Percentiles rank a stretch among this genome's conserved stretches.
These are phyloP conservation scores for Cylindrodendrum hubeiense DNA, from an alignment of 2,329 filamentous ascomycete genomes.

Conservation along the genomic window DNA sequence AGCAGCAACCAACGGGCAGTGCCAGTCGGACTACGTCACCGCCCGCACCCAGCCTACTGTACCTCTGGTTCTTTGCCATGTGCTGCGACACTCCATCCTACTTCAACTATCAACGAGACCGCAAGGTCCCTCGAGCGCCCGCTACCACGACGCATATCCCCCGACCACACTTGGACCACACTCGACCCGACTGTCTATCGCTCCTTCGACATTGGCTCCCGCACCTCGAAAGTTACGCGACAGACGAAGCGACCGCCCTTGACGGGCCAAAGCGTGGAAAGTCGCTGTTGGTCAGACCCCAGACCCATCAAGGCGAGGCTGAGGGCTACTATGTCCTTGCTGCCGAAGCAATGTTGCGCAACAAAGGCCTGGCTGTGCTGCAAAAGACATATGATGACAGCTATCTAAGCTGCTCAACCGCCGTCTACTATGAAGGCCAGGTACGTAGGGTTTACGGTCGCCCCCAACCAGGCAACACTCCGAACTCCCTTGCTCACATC, in stretches of 20 bases:
- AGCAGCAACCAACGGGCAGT: constrained; percentile 28
- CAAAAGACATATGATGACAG: constrained; percentile 99
- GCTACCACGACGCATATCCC: constrained; percentile 7
- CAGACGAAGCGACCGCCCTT: constrained; percentile 5
- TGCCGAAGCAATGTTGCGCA: constrained; percentile 63
- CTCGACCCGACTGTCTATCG: background rate
- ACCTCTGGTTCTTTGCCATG: constrained; percentile 30
- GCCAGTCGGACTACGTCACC: constrained; percentile 45
- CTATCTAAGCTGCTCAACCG: constrained; percentile 94
- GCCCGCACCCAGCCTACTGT: constrained; percentile 30
- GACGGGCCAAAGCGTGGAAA: constrained; percentile 1
- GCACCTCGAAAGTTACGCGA: constrained; percentile 13
- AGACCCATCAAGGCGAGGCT: constrained; percentile 30
- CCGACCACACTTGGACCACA: background rate
- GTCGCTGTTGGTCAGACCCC: constrained; percentile 7
- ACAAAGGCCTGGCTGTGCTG: constrained; percentile 74
- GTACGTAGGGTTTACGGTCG: constrained; percentile 58
- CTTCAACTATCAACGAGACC: constrained; percentile 28
- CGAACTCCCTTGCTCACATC: constrained; percentile 18
- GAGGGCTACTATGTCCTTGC: constrained; percentile 45
- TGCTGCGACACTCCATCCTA: constrained; percentile 33
- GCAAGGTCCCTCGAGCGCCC: constrained; percentile 9
- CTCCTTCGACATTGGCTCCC: constrained; percentile 8
- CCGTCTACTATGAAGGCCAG: constrained; percentile 95
- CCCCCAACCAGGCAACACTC: background rate